Conservation (phyloP, 257 asterid genomes). For the Nicotiana undulata region DNA sequence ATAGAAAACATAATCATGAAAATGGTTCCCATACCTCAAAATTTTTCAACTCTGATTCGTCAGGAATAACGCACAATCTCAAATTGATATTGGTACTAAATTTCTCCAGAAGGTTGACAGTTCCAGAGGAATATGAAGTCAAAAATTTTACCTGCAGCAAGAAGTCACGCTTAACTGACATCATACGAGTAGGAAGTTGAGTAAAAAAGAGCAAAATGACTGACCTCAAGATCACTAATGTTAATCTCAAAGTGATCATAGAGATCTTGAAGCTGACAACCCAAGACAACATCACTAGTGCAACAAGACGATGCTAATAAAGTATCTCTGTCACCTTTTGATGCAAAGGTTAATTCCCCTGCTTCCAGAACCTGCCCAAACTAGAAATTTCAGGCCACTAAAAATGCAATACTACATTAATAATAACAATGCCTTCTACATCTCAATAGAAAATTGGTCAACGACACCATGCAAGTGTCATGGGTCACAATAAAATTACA, state of each 20-base stretch:
- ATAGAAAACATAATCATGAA: not conserved
- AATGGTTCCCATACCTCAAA: constrained; percentile 45
- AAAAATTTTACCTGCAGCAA: constrained; percentile 53
- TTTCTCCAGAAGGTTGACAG: constrained; percentile 50
- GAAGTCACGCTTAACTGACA: not conserved
- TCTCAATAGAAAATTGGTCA: not conserved
- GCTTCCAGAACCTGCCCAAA: constrained; percentile 62
- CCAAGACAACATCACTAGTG: constrained; percentile 22
- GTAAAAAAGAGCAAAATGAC: constrained; percentile 16
- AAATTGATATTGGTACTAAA: constrained; percentile 44
- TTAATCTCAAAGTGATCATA: constrained; percentile 55
- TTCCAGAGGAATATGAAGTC: constrained; percentile 28
- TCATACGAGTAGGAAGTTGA: constrained; percentile 8
- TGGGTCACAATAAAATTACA: not conserved
- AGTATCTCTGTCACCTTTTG: constrained; percentile 37
- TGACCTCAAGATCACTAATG: constrained; percentile 60
- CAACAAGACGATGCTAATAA: constrained; percentile 23
- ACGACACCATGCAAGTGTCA: not conserved
- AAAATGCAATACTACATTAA: not conserved
- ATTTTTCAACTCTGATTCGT: constrained; percentile 55
- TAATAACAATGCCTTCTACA: not conserved
- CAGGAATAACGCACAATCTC: constrained; percentile 55
- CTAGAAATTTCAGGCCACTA: constrained; percentile 12
- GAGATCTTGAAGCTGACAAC: constrained; percentile 55
- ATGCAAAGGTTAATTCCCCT: constrained; percentile 45